Evolutionary conservation across 164 flowering plant genomes (phyloP), one percentile per base, ranked within the genome.

Genomic region (Taxillus chinensis): DNA sequence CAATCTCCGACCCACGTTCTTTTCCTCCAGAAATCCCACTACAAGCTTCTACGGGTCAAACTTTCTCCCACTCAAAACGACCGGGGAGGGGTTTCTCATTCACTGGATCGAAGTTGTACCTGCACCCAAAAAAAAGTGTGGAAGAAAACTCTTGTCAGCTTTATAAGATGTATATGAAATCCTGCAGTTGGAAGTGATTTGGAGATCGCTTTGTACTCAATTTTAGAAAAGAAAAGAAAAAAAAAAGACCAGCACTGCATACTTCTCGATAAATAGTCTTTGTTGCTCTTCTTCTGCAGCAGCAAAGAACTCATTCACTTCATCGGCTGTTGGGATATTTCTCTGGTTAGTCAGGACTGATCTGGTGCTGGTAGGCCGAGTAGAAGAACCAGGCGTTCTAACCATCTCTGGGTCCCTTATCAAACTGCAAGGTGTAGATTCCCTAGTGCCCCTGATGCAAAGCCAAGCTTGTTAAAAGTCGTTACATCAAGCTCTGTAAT

Each of bases 81-180:
- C 83, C 83, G 6, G 76, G 79, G 60, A 80, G 83, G 3, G 83
- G 83, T 70, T 71, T 71, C n/a, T 80, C 83, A 50, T 65, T 68
- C 51, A 80, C 73, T 1, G 83, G 83, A 56, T 80, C 83, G 58
- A 75, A 80, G 79, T 80, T 80, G 65, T 80, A 80, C 71, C 83
- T 80, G 74, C 65, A 65, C 27, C 27, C 27, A 27, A 27, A 27
- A 27, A 27, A 27, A 27, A 27, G 27, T 27, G 27, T 27, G 27
- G 27, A 27, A 27, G 27, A 27, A 27, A 27, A 27, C 27, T 27
- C 27, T n/a, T n/a, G 27, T 27, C 27, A 27, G 27, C 27, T 27
- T 27, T 27, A 27, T 27, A 27, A 27, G 27, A 27, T 27, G 27
- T 27, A 27, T 27, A 27, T 27, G 27, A 27, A 27, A 27, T 27